Base-by-base conservation (phyloP, 225 moss, liverwort and hornwort species). In the Polytrichum formosum region DNA sequence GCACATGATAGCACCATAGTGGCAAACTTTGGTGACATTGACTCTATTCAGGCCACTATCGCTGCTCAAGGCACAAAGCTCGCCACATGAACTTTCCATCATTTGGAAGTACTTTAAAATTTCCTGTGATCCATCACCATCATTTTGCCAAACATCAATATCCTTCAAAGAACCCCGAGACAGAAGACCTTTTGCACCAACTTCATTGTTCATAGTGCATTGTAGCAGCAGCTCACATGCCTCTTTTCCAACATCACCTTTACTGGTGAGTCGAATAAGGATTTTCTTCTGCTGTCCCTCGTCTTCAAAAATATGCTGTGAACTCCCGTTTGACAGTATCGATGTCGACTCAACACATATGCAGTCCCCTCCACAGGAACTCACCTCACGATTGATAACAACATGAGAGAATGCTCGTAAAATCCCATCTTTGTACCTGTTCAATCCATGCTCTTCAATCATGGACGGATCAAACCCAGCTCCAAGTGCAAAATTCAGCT, bases 401-500 rank as follows among this genome's bases (percentile, higher is more conserved):
- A 82, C 79, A 18, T 78, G 79, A 7, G 84, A 64, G 26, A 84
- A 77, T 5, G 84, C 79, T 20, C 88, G 79, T 53, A 88, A 60
- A 54, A 88, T 84, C 4, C 88, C 88, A 55, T 77, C 70, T 25
- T 80, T 65, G 66, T 88, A 88, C 29, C 79, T 72, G 25, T 69
- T 61, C 26, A 84, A 63, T 74, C 74, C 80, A 56, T 88, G 88
- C 77, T 88, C 72, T 26, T 77, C 77, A 67, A 88, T 84, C 88
- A 82, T 84, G 0, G 79, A 63, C 21, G 76, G 76, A 61, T 88
- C 80, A 35, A 88, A 84, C 1, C 88, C 84, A 6, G 62, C 31
- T 18, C 84, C 84, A 23, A 84, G 79, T 20, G 88, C 82, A 61
- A 88, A 88, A 10, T 75, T 82, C 59, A 88, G 79, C 61, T 88